These are phyloP conservation scores for Kwoniella bestiolae DNA, from an alignment of 768 basidiomycete species.

Conservation along the genomic window DNA sequence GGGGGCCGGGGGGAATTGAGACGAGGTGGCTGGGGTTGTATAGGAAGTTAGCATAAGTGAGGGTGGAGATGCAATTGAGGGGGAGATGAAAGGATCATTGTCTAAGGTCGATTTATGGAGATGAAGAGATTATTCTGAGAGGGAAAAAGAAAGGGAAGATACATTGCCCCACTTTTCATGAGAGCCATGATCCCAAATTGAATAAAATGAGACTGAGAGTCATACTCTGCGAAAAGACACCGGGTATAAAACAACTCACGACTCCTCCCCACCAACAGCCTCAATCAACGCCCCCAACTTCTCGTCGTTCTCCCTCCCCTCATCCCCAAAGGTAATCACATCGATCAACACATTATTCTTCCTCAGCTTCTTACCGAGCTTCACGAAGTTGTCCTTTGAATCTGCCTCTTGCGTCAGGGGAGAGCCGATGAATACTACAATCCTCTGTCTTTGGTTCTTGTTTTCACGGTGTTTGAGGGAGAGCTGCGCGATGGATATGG, in stretches of 20 bases:
- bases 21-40: slow-evolving; percentile 71
- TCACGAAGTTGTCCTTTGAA: slow-evolving; percentile 78
- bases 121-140: too few relatives aligned
- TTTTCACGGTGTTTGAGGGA: slow-evolving; percentile 97
- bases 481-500: slow-evolving; percentile 90
- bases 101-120: too few relatives aligned
- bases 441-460: slow-evolving; percentile 95
- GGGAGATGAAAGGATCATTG: too few relatives aligned
- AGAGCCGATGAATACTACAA: slow-evolving; percentile 90
- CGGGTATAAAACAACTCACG: slow-evolving; percentile 32
- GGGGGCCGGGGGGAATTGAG: slow-evolving; percentile 72
- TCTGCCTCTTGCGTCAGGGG: slow-evolving; percentile 67
- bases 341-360: slow-evolving; percentile 99
- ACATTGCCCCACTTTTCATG: not conserved
- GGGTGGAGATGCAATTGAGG: too few relatives aligned
- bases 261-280: slow-evolving; percentile 61
- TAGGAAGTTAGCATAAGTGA: not conserved
- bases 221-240: not conserved
- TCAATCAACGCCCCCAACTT: slow-evolving; percentile 83
- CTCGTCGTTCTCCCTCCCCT: slow-evolving; percentile 65
- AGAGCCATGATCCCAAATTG: too few relatives aligned
- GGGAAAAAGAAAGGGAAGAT: too few relatives aligned
- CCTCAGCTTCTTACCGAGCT: slow-evolving; percentile 94
- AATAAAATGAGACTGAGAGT: too few relatives aligned
- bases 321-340: slow-evolving; percentile 83